Conservation (phyloP, 2,329 filamentous ascomycete genomes). For the Bipolaris zeicola region DNA sequence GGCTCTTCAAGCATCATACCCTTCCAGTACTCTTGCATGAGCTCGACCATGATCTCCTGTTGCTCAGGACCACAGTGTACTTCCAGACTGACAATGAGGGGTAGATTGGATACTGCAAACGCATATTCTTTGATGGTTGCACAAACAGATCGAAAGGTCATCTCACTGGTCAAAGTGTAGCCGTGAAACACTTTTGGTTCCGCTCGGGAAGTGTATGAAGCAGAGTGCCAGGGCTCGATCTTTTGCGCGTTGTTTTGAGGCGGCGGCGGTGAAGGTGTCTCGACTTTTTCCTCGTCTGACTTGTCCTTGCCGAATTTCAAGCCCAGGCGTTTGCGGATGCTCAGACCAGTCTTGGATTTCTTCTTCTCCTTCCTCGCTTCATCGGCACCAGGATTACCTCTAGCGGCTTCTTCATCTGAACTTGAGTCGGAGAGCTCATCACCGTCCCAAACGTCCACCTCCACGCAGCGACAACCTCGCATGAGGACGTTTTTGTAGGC, state of each 20-base stretch:
- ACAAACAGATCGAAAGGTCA: conserved; percentile 87
- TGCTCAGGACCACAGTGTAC: conserved; percentile 83
- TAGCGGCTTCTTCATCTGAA: conserved; percentile 42
- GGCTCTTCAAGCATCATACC: conserved; percentile 71
- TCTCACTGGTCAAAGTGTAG: conserved; percentile 83
- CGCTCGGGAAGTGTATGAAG: conserved; percentile 36
- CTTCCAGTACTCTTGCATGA: conserved; percentile 89
- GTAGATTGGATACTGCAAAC: conserved; percentile 74
- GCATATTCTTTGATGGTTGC: conserved; percentile 77
- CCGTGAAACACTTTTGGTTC: conserved; percentile 85
- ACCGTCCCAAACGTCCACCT: conserved; percentile 95
- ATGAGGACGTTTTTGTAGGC: conserved; percentile 78
- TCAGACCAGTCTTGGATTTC: conserved; percentile 34
- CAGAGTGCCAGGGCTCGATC: conserved; percentile 42
- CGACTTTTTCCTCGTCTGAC: conserved; percentile 26
- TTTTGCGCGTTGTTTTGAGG: conserved; percentile 21
- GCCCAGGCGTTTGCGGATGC: conserved; percentile 45
- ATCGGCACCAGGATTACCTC: conserved; percentile 21
- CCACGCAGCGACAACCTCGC: conserved; percentile 84
- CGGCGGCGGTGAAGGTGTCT: conserved; percentile 6
- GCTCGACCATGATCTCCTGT: conserved; percentile 89
- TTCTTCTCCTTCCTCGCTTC: conserved; percentile 37
- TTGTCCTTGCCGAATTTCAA: conserved; percentile 38
- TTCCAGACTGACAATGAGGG: conserved; percentile 90
- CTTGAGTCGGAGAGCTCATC: conserved; percentile 53